Evolutionary conservation across 345 rosid genomes (phyloP).

Genomic region (Moricandia moricandioides): DNA sequence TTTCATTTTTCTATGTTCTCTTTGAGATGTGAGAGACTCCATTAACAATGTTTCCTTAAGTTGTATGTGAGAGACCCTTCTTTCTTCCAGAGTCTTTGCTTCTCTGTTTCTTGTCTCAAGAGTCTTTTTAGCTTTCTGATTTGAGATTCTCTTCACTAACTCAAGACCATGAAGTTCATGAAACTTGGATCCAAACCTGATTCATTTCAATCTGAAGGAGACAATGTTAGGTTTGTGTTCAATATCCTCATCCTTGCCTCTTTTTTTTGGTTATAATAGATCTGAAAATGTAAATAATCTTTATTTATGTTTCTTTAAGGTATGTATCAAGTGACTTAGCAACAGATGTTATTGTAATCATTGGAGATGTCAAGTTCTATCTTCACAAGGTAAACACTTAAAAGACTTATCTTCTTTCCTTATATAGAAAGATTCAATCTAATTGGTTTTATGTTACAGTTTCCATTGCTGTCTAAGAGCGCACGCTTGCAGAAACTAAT

Average conservation of each 20-base stretch:
- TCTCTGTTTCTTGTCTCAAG: slow-evolving; percentile 41
- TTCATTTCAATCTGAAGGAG: slow-evolving; percentile 69
- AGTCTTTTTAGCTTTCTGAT: background rate
- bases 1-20: slow-evolving; percentile 26
- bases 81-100: background rate
- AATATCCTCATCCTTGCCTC: background rate
- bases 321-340: slow-evolving; percentile 69
- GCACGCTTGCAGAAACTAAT: slow-evolving; percentile 61
- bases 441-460: slow-evolving; percentile 36
- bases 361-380: slow-evolving; percentile 65
- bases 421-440: background rate
- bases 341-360: slow-evolving; percentile 52
- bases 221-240: slow-evolving; percentile 52
- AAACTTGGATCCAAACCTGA: slow-evolving; percentile 92
- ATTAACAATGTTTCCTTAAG: slow-evolving; percentile 41
- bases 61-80: slow-evolving; percentile 7
- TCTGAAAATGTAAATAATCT: background rate
- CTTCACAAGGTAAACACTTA: slow-evolving; percentile 60
- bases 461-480: slow-evolving; percentile 72
- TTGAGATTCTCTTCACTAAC: slow-evolving; percentile 1
- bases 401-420: background rate
- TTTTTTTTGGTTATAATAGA: background rate
- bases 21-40: slow-evolving; percentile 37
- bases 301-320: slow-evolving; percentile 38
- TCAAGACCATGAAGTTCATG: slow-evolving; percentile 72